Evolutionary conservation across 2,329 filamentous ascomycete species (phyloP), one percentile per base, ranked within the genome.

Genomic region (Pyrenophora tritici-repentis): DNA sequence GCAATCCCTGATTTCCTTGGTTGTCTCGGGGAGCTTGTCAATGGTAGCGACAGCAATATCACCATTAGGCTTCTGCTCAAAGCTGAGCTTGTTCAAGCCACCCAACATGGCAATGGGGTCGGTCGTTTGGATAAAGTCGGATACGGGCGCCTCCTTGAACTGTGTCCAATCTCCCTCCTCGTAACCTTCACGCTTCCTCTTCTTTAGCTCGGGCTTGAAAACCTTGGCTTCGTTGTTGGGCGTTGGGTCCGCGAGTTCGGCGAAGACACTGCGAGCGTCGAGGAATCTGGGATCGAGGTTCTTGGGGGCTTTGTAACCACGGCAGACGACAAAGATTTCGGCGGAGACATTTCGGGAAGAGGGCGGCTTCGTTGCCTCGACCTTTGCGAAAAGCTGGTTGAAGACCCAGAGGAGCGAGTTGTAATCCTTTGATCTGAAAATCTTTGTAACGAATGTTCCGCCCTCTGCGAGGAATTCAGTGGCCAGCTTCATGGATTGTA

Each of bases 141-240:
- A 94, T 0, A 92, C 93, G 0, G 90, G 79, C 2, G 89, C 83
- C 68, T 96, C 90, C 72, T 97, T 96, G 79, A 89, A 96, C 65
- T 96, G 90, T 4, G 86, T 93, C 73, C 88, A 96, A 61, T 99
- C 91, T 31, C 91, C 93, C 74, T 99, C 94, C 61, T 97, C 93
- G 61, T 99, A 99, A 81, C 94, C 94, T 37, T 96, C 93, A 79
- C 94, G 83, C 83, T 97, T 97, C 51, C 94, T 82, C 84, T 97
- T 99, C 82, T 97, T 99, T 70, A 90, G 81, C 71, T 99, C 94
- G 0, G 94, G 94, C 61, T 99, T 97, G 80, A 93, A 99, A 2
- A 99, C 94, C 73, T 96, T 96, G 33, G 94, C 94, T 73, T 99
- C 94, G 63, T 97, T 95, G 74, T 97, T 99, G 1, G 91, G 91